Percentiles rank a stretch among this genome's conserved stretches.
phyloP scores from a whole-genome alignment of 2,329 filamentous ascomycete species.

The Harringtonia aguacate region DNA sequence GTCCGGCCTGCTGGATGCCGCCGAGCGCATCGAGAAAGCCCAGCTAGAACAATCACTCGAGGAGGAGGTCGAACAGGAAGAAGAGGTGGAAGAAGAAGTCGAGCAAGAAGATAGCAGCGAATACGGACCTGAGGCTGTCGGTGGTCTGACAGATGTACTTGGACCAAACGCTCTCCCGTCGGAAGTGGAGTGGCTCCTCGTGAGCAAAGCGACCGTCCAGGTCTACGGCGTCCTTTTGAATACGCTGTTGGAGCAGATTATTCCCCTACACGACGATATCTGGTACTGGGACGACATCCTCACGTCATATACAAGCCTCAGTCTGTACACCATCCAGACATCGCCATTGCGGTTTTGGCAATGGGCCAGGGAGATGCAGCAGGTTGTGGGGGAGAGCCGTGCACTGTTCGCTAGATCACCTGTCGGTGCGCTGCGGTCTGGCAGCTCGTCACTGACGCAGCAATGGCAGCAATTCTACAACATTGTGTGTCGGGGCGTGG shows the following conservation, averaged over 20 bases:
- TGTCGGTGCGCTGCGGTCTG: conserved; percentile 14
- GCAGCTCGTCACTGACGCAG: conserved; percentile 27
- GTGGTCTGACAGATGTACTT: background rate
- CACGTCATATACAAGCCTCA: conserved; percentile 65
- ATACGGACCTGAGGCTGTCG: background rate
- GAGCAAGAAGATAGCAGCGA: background rate
- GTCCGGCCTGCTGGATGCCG: conserved; percentile 42
- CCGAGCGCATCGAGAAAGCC: conserved; percentile 14
- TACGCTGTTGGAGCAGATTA: conserved; percentile 69
- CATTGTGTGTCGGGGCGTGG: conserved; percentile 65
- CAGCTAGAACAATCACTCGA: background rate
- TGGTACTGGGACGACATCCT: conserved; percentile 94
- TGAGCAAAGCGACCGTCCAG: conserved; percentile 88
- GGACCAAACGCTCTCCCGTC: conserved; percentile 48
- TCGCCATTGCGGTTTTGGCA: conserved; percentile 65
- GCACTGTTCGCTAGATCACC: conserved; percentile 24
- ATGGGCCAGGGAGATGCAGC: conserved; percentile 43
- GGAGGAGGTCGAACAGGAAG: conserved; percentile 8
- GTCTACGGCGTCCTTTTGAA: conserved; percentile 73
- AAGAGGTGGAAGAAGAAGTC: background rate
- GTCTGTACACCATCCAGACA: conserved; percentile 77
- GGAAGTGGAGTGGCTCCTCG: conserved; percentile 81
- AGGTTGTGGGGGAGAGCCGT: conserved; percentile 56
- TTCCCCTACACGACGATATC: conserved; percentile 74
- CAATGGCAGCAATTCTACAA: conserved; percentile 66